phyloP scores from a whole-genome alignment of 2,329 filamentous ascomycete genomes.

The Hypoxylon sp. region DNA sequence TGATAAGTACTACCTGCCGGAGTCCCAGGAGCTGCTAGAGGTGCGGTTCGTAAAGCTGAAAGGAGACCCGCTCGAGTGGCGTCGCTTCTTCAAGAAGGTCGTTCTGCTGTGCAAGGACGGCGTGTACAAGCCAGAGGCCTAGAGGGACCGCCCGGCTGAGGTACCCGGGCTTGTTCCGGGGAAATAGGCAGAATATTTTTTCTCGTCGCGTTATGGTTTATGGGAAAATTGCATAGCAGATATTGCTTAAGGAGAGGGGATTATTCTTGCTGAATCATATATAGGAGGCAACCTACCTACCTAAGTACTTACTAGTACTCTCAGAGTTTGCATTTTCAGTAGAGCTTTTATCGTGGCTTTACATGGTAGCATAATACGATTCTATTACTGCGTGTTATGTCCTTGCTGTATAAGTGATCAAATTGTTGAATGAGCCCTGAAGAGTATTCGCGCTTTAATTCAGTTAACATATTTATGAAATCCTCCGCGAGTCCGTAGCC shows the following conservation, averaged over 20 bases:
- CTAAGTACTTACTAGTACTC: background rate
- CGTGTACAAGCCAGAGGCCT: slow-evolving; percentile 71
- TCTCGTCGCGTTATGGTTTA: slow-evolving; percentile 19
- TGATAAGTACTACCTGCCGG: slow-evolving; percentile 70
- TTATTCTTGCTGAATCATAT: slow-evolving; percentile 18
- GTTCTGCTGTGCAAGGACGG: slow-evolving; percentile 87
- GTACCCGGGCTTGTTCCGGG: slow-evolving; percentile 2
- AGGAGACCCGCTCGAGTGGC: slow-evolving; percentile 96
- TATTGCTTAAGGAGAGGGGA: slow-evolving; percentile 6
- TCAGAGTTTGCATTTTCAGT: background rate
- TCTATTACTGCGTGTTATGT: slow-evolving; percentile 6
- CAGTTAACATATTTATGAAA: no score
- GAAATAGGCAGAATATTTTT: background rate
- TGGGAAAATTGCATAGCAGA: slow-evolving; percentile 21
- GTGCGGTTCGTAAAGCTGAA: slow-evolving; percentile 94
- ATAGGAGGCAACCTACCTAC: background rate
- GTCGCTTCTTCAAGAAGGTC: slow-evolving; percentile 96
- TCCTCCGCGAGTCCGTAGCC: no score
- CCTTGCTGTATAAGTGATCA: background rate
- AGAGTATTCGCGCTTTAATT: no score
- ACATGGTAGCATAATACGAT: slow-evolving; percentile 15
- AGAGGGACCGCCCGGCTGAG: slow-evolving; percentile 32
- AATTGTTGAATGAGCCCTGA: no score
- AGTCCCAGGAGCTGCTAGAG: slow-evolving; percentile 75
- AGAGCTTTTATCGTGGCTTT: slow-evolving; percentile 8